A percentile compares a stretch with the other conserved stretches of the same genome.
These are phyloP conservation scores for Lunasporangiospora selenospora DNA, from an alignment of 192 early-diverging fungal genomes.

Conservation along the genomic window DNA sequence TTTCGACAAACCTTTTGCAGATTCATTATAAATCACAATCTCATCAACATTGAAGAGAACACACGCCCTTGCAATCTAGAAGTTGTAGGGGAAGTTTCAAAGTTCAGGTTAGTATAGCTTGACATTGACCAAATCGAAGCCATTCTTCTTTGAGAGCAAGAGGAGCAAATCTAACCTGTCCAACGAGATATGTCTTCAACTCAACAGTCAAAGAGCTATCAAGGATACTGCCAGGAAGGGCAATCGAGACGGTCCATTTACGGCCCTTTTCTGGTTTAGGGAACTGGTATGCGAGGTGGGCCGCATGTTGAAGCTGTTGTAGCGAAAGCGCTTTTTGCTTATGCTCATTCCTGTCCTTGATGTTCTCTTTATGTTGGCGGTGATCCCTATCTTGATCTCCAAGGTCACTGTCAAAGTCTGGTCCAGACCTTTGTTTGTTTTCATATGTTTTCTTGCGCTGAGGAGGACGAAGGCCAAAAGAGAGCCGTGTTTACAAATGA, in stretches of 20 bases:
- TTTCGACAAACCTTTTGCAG: conserved; percentile 34
- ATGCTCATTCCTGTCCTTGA: conserved; percentile 7
- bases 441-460: conserved; percentile 48
- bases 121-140: background rate
- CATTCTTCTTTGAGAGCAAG: background rate
- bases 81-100: background rate
- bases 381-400: no score
- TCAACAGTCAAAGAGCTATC: conserved; percentile 67
- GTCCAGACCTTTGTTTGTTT: conserved; percentile 51
- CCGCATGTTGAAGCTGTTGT: conserved; percentile 43
- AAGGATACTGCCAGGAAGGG: conserved; percentile 70
- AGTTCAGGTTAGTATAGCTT: background rate
- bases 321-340: conserved; percentile 30
- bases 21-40: conserved; percentile 70
- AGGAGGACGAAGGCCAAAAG: no score
- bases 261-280: conserved; percentile 45
- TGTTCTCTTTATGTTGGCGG: conserved; percentile 15
- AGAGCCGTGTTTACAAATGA: no score
- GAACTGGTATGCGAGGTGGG: conserved; percentile 43
- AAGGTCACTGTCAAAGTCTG: conserved; percentile 38
- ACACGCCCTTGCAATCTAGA: conserved; percentile 63
- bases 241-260: conserved; percentile 68
- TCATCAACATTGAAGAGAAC: conserved; percentile 71
- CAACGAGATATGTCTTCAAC: conserved; percentile 73
- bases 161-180: conserved; percentile 56